Percentiles rank a stretch among this genome's conserved stretches.
Evolutionary conservation across 495 filamentous ascomycete genomes (phyloP).

Genomic region (Penicillium dipodomyicola): DNA sequence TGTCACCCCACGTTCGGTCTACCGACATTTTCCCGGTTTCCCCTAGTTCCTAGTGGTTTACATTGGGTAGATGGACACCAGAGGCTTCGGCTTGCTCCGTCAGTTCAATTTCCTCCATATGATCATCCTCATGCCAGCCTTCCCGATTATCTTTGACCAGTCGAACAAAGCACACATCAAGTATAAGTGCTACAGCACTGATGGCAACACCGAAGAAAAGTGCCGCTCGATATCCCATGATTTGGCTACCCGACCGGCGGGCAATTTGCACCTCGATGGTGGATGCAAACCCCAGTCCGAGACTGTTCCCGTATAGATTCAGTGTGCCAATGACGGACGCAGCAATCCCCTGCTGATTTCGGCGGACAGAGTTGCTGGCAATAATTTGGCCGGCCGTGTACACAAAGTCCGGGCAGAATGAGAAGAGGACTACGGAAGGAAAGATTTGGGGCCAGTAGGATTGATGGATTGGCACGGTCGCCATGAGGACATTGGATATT

Average conservation of each 20-base stretch:
- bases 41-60: background rate
- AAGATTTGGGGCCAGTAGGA: constrained; percentile 53
- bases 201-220: constrained; percentile 46
- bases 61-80: constrained; percentile 11
- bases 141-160: constrained; percentile 43
- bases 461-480: constrained; percentile 49
- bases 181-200: constrained; percentile 35
- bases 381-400: constrained; percentile 55
- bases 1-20: constrained; percentile 6
- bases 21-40: constrained; percentile 3
- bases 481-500: constrained; percentile 39
- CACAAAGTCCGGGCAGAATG: constrained; percentile 51
- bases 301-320: constrained; percentile 47
- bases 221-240: constrained; percentile 42
- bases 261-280: constrained; percentile 44
- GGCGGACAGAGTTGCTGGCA: constrained; percentile 49
- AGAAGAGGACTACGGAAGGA: constrained; percentile 44
- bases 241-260: constrained; percentile 14
- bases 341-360: constrained; percentile 51
- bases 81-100: constrained; percentile 19
- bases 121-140: constrained; percentile 39
- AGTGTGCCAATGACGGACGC: constrained; percentile 48
- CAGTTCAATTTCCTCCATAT: constrained; percentile 18
- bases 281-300: constrained; percentile 51
- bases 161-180: constrained; percentile 41